Evolutionary conservation across 106 monocot genomes (phyloP).

Genomic region (Platanthera guangdongensis): DNA sequence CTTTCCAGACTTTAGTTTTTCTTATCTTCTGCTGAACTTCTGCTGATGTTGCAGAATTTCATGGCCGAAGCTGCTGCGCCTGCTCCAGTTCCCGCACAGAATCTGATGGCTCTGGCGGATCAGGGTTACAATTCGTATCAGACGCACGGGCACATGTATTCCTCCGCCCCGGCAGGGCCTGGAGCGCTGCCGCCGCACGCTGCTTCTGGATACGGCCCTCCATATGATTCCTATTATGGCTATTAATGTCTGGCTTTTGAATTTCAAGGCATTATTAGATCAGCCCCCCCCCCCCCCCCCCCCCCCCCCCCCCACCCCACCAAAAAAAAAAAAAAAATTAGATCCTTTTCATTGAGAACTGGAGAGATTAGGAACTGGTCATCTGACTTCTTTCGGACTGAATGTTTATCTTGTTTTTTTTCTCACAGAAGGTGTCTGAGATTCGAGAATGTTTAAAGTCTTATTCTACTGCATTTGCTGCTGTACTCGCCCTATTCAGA

Average conservation of each 20-base stretch:
- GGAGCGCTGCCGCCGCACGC: neutral
- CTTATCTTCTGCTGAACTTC: neutral
- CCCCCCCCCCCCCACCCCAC: no score
- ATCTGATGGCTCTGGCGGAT: neutral
- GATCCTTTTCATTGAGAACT: neutral
- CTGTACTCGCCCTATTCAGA: no score
- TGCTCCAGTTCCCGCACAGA: neutral
- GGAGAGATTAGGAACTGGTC: no score
- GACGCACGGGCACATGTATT: conserved; percentile 1
- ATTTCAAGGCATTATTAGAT: neutral
- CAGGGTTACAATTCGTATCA: neutral
- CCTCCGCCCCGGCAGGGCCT: neutral
- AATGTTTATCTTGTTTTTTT: neutral
- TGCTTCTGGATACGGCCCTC: neutral
- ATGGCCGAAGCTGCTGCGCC: neutral
- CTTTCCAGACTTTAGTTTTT: no score
- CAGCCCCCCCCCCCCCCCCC: neutral
- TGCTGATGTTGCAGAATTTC: conserved; percentile 2
- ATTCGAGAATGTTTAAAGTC: neutral
- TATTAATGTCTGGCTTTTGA: neutral
- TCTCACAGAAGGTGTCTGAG: neutral
- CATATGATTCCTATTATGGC: neutral
- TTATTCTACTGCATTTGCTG: no score
- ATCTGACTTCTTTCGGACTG: neutral
- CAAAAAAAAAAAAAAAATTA: neutral